Base-by-base conservation (phyloP, 2,329 filamentous ascomycete species). In the Exophiala phaeomuriformis region DNA sequence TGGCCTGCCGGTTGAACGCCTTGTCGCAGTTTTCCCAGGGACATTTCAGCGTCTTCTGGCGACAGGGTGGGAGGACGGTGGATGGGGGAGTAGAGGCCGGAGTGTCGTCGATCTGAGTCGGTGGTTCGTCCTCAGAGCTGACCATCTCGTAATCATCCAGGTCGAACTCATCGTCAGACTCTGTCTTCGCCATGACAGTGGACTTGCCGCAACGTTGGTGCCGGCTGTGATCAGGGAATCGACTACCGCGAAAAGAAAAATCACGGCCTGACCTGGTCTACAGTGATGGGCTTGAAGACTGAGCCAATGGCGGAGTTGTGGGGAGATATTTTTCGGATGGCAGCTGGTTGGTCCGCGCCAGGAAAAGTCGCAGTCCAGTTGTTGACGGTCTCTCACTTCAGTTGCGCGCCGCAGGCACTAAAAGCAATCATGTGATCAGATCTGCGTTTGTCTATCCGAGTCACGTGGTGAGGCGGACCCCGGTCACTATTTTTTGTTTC, bases 1-100 rank as follows among this genome's bases (percentile, higher is more conserved):
- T 82, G 33, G 86, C 86, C 0, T 89, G 90, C 2, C 91, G 84
- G 68, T 95, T 95, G 75, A 93, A 97, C 4, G 84, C 83, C 71
- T 94, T 94, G 53, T 74, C 72, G 67, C 91, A 97, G 59, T 77
- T 80, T 7, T 84, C 79, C 67, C 82, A 84, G 0, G 85, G 82
- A 71, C 91, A 96, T 51, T 75, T 73, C 59, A 90, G 84, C 3
- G 82, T 90, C 74, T 94, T 95, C 54, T 82, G 76, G 66, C 81
- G 87, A 40, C 83, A 87, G 2, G 84, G 84, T 57, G 57, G 55
- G 41, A 57, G 50, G 12, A 5, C 8, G n/a, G 44, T 19, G 32
- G 61, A 51, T 12, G 65, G 63, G 29, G 65, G 66, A 47, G 58
- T 62, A 12, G 58, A 59, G 19, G 59, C 59, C 19, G 61, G 58